Conservation (phyloP, 2,329 filamentous ascomycete genomes). For the Septoria linicola region DNA sequence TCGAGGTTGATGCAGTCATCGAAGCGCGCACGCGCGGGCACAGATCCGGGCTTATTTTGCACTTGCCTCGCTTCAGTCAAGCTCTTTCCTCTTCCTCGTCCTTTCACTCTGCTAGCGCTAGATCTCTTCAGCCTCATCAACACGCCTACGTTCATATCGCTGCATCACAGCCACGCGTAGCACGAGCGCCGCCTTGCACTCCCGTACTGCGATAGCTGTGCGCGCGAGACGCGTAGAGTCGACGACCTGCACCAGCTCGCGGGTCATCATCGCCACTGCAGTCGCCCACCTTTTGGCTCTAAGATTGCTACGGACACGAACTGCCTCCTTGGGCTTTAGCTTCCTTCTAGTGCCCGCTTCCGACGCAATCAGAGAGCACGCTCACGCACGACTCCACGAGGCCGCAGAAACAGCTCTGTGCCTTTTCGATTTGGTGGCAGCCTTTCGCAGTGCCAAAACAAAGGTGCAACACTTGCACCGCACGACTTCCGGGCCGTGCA, state of each 20-base stretch:
- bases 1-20: slow-evolving; percentile 2
- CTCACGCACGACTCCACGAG: background rate
- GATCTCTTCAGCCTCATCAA: slow-evolving; percentile 19
- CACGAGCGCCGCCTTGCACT: slow-evolving; percentile 4
- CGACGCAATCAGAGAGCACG: slow-evolving; percentile 14
- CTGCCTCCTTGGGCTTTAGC: slow-evolving; percentile 17
- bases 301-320: slow-evolving; percentile 16
- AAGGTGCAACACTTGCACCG: slow-evolving; percentile 4
- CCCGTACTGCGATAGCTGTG: background rate
- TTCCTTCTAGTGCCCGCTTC: slow-evolving; percentile 16
- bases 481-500: slow-evolving; percentile 17
- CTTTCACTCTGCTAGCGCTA: slow-evolving; percentile 16
- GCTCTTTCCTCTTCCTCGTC: slow-evolving; percentile 11
- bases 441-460: too few relatives aligned
- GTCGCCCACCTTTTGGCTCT: slow-evolving; percentile 6
- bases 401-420: too few relatives aligned
- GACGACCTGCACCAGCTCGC: background rate
- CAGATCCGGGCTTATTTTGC: slow-evolving; percentile 9
- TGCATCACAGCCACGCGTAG: background rate
- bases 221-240: background rate
- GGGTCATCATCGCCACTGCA: slow-evolving; percentile 9
- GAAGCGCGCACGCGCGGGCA: background rate
- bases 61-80: slow-evolving; percentile 18
- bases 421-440: too few relatives aligned
- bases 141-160: background rate